Base-by-base conservation (phyloP, 1,284 basidiomycete genomes). In the Butyriboletus appendiculatus region DNA sequence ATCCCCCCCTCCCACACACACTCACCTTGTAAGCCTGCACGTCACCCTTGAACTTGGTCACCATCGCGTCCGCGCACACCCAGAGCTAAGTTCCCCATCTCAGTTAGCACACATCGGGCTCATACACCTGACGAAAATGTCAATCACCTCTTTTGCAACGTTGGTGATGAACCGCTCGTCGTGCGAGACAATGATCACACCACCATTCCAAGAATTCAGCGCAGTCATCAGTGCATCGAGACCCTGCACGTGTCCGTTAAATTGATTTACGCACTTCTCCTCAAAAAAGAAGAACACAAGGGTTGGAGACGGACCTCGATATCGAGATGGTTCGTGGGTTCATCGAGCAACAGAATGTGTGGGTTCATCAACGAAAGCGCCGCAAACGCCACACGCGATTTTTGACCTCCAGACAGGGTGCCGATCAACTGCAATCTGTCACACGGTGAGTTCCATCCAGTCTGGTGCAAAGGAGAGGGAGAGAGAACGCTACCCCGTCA, bases 281-380 rank as follows among this genome's bases (percentile, higher is more conserved):
- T 33, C 26, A 28, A 28, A 10, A 18, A 16, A 44, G 22, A 37
- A 22, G 2, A 14, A 30, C 1, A 10, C 6, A 44, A 28, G 20
- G 11, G 6, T 32, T 12, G 26, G 45, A 42, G 32, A 44, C 72
- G 55, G 61, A 85, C 86, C 79, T 94, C 91, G 60, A 95, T 94
- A 88, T 98, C 95, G 72, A 98, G 77, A 75, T 98, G 96, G 80
- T 98, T 98, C 64, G 96, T 97, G 57, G 96, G 96, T 86, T 96
- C 94, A 73, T 98, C 95, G 50, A 98, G 80, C 49, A 97, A 76
- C 59, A 98, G 72, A 58, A 98, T 84, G 66, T 97, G 94, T 1
- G 95, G 94, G 50, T 85, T 82, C 72, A 91, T 90, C 64, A 98
- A 76, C 40, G 92, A 94, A 40, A 99, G 75, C n/a, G 90, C 81